Conservation (phyloP, 345 rosid genomes). For the Aquilaria sinensis region DNA sequence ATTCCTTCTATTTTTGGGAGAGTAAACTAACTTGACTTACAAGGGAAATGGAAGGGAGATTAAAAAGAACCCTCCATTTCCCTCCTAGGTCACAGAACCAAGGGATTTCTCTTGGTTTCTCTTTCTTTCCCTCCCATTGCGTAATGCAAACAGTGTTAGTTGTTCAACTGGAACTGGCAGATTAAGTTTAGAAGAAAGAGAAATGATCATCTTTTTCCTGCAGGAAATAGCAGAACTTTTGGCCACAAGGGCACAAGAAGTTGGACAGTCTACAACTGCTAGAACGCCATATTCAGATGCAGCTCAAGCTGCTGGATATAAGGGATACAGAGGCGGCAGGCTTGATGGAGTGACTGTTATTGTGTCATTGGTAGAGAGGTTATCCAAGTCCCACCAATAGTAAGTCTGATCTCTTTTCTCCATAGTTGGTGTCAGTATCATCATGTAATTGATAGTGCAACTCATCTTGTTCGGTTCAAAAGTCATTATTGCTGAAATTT, state of each 20-base stretch:
- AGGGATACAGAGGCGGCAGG: conserved; percentile 54
- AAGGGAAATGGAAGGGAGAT: no score
- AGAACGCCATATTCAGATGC: conserved; percentile 68
- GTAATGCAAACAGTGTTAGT: no score
- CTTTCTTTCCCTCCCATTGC: no score
- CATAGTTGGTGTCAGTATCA: neutral
- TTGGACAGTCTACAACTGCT: conserved; percentile 27
- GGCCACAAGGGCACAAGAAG: conserved; percentile 49
- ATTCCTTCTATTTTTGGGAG: no score
- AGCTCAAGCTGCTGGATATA: conserved; percentile 64
- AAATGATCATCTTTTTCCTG: neutral
- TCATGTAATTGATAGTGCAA: no score
- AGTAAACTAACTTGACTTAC: no score
- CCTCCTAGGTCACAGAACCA: no score
- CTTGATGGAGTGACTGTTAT: conserved; percentile 58
- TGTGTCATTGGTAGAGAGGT: conserved; percentile 37
- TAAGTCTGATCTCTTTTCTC: neutral
- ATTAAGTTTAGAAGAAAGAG: neutral
- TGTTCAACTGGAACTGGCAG: no score
- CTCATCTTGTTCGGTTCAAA: no score
- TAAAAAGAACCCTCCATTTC: no score
- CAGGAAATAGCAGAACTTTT: conserved; percentile 64
- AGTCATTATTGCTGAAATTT: no score
- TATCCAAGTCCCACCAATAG: conserved; percentile 3
- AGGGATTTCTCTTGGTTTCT: no score